Base-by-base conservation (phyloP, 2,329 filamentous ascomycete genomes). In the Phialophora verrucosa region DNA sequence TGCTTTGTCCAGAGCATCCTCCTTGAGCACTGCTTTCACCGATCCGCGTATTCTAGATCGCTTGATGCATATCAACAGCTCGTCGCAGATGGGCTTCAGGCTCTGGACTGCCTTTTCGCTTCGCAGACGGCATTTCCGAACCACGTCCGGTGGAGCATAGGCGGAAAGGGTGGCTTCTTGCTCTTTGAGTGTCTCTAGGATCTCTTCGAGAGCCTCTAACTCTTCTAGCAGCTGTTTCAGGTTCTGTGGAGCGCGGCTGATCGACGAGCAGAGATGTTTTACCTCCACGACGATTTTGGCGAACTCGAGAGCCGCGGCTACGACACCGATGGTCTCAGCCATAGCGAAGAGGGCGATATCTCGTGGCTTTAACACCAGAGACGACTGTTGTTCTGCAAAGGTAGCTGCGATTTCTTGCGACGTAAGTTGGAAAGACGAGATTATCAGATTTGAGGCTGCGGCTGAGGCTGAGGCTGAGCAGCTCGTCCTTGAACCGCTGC, bases 261-360 rank as follows among this genome's bases (percentile, higher is more conserved):
- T 47, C 12, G 64, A 66, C 5, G 59, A 58, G 23, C n/a, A 49
- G 8, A 59, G 25, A n/a, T 58, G 10, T 38, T 62, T 63, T 10
- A 63, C 31, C 54, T 62, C 64, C 27, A 47, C 1, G n/a, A 54
- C n/a, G 20, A 63, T 31, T 29, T 55, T 62, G 12, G 17, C 55
- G 20, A 66, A 66, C 53, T 66, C 59, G 11, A 66, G 8, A 2
- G 64, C 14, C 20, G 64, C 64, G 17, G 64, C 64, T n/a, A 66
- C 64, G 35, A 62, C 55, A 25, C 59, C 64, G 27, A 66, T 32
- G 20, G 44, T 20, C 59, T 62, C 64, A 35, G 64, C 64, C 64
- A 66, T 66, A n/a, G 17, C 14, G 14, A 44, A 8, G 38, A 17
- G 5, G 5, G 6, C 17, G 17, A 44, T 44, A 44, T 44, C 38